Evolutionary conservation across 441 rosid species (phyloP), one percentile per base, ranked within the genome.

Genomic region (Breynia disticha): DNA sequence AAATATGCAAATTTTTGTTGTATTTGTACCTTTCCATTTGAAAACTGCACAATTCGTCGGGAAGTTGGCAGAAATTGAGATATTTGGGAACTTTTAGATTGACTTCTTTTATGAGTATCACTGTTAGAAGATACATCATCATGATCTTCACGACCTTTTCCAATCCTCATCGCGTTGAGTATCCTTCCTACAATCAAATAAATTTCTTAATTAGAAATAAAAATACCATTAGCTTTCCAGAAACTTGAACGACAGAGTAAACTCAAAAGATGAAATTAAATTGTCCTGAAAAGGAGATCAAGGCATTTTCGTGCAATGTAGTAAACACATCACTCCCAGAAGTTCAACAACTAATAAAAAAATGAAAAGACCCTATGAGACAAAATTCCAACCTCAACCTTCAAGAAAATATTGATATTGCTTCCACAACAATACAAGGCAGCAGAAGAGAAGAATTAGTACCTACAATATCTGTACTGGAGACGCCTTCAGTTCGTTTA

Each of bases 401-500:
- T 48, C 22, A 13, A 19, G 10, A 51, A 24, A 39, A 6, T 9
- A 39, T 39, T 13, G 11, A 39, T 14, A 2, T 14, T 39, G 2
- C 43, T 39, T 39, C 43, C 43, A 39, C 32, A 32, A 59, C 28
- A 52, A 50, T 19, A 32, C 0, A 18, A 52, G 51, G 62, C 21
- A 57, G 57, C 44, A 61, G 8, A 8, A 52, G 63, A 59, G 46
- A 60, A 62, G 18, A 32, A 48, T 54, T 39, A 62, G 67, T 83
- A 91, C 98, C 98, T 76, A 91, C 89, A 82, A 91, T 91, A 79
- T 91, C 98, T 5, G 98, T 91, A 80, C 98, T 91, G 56, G 98
- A 91, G 69, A 87, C 98, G 3, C 98, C 98, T 81, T 91, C 98
- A 0, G 98, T 91, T 39, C 98, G 95, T 67, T 91, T 91, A 48